phyloP scores from a whole-genome alignment of 768 basidiomycete species.

The Hemileccinum rubropunctum region DNA sequence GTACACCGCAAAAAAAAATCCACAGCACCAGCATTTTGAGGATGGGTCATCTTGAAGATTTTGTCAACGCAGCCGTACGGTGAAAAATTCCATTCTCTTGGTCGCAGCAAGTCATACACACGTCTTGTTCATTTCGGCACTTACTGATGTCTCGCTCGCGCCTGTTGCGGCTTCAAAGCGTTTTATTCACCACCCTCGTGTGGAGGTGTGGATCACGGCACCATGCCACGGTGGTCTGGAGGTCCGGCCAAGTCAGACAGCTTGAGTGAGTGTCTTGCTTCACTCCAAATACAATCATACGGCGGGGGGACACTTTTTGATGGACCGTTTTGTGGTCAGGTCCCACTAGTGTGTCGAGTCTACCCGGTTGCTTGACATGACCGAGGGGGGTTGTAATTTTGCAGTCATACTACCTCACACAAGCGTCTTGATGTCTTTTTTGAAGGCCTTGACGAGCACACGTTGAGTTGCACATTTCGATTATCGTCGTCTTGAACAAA shows the following conservation, averaged over 20 bases:
- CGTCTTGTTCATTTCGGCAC: slow-evolving; percentile 20
- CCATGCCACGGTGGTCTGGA: neutral
- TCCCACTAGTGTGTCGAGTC: slow-evolving; percentile 2
- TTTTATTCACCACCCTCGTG: slow-evolving; percentile 10
- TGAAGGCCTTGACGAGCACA: slow-evolving; percentile 26
- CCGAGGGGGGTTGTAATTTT: slow-evolving; percentile 8
- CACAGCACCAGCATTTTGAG: slow-evolving; percentile 1
- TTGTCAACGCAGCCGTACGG: slow-evolving; percentile 20
- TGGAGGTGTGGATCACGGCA: slow-evolving; percentile 2
- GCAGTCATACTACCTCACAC: slow-evolving; percentile 30
- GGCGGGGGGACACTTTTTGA: slow-evolving; percentile 21
- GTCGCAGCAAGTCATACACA: slow-evolving; percentile 20
- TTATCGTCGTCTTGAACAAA: slow-evolving; percentile 27
- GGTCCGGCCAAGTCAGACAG: slow-evolving; percentile 14
- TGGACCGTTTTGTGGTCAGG: slow-evolving; percentile 1
- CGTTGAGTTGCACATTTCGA: slow-evolving; percentile 26
- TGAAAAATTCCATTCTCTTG: slow-evolving; percentile 26
- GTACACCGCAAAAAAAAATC: slow-evolving; percentile 2
- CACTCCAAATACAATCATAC: slow-evolving; percentile 25
- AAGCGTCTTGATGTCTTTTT: slow-evolving; percentile 18
- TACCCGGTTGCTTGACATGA: slow-evolving; percentile 7
- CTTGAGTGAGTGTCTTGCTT: slow-evolving; percentile 31
- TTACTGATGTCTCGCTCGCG: slow-evolving; percentile 19
- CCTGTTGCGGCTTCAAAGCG: slow-evolving; percentile 14
- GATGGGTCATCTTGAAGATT: slow-evolving; percentile 4